Conservation (phyloP, 345 rosid species). For the Melaleuca alternifolia region DNA sequence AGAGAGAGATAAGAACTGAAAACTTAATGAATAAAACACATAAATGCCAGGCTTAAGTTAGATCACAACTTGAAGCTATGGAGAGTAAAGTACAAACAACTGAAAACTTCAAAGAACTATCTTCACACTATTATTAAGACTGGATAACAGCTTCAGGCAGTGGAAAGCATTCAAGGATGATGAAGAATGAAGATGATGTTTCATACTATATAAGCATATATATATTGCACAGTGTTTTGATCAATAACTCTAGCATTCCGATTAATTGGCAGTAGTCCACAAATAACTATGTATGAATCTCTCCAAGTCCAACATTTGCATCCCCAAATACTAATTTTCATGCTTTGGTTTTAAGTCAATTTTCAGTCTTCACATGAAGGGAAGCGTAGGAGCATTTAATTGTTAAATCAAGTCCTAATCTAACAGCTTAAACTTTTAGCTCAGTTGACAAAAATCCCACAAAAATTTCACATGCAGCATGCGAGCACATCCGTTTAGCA, state of each 20-base stretch:
- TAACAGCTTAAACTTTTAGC: background rate
- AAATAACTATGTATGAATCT: background rate
- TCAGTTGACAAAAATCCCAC: background rate
- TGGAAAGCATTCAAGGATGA: background rate
- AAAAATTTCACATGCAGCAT: background rate
- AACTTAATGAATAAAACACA: background rate
- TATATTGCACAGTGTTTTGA: background rate
- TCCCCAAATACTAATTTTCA: background rate
- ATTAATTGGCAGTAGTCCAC: background rate
- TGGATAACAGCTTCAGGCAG: background rate
- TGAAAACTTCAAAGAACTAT: background rate
- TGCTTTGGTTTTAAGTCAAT: background rate
- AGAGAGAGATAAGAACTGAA: background rate
- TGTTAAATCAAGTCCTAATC: background rate
- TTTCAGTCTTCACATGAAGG: background rate
- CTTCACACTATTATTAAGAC: background rate
- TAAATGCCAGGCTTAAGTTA: background rate
- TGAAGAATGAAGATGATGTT: background rate
- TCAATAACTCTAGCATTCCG: background rate
- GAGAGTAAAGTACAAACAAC: background rate
- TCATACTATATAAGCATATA: background rate
- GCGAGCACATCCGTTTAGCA: background rate
- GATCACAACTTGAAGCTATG: background rate
- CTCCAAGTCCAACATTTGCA: background rate
- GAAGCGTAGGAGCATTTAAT: background rate